These are phyloP conservation scores for Penicillium egyptiacum DNA, from an alignment of 495 filamentous ascomycete species.

Conservation along the genomic window DNA sequence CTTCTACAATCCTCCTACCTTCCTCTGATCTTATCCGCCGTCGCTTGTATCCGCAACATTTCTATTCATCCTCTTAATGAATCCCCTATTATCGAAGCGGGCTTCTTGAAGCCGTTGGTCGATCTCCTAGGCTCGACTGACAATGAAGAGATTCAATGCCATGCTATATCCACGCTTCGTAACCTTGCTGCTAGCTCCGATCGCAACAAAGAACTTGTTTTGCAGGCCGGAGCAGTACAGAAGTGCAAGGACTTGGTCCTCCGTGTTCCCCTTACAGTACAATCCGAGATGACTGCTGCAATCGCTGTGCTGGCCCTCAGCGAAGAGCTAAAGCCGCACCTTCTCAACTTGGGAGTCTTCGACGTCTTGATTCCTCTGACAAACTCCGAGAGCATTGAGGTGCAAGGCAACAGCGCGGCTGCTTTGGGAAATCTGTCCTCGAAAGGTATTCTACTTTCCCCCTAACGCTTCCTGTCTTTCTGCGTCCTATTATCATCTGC, in stretches of 20 bases:
- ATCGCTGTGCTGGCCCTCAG: conserved; percentile 97
- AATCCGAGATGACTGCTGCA: conserved; percentile 98
- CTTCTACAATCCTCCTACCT: conserved; percentile 93
- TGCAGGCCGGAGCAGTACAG: conserved; percentile 94
- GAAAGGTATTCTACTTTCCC: conserved; percentile 64
- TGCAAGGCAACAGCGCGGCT: conserved; percentile 96
- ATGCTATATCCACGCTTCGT: conserved; percentile 93
- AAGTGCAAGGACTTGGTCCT: conserved; percentile 98
- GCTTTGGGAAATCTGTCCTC: conserved; percentile 94
- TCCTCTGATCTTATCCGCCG: conserved; percentile 92
- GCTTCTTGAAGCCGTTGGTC: conserved; percentile 89
- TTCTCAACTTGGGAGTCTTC: conserved; percentile 92
- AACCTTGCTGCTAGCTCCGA: conserved; percentile 97
- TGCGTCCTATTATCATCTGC: not conserved
- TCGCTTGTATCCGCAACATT: conserved; percentile 98
- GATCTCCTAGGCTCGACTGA: conserved; percentile 93
- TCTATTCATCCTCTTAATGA: conserved; percentile 98
- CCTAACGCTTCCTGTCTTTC: not conserved
- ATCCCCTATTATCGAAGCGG: conserved; percentile 98
- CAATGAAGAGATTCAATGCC: conserved; percentile 98
- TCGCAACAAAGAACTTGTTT: conserved; percentile 91
- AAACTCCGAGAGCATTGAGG: conserved; percentile 92
- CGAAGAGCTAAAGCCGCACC: conserved; percentile 89
- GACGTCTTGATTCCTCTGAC: conserved; percentile 95
- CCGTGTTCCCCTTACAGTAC: conserved; percentile 88